Conservation (phyloP, 768 basidiomycete genomes). For the Tricholoma terreum region DNA sequence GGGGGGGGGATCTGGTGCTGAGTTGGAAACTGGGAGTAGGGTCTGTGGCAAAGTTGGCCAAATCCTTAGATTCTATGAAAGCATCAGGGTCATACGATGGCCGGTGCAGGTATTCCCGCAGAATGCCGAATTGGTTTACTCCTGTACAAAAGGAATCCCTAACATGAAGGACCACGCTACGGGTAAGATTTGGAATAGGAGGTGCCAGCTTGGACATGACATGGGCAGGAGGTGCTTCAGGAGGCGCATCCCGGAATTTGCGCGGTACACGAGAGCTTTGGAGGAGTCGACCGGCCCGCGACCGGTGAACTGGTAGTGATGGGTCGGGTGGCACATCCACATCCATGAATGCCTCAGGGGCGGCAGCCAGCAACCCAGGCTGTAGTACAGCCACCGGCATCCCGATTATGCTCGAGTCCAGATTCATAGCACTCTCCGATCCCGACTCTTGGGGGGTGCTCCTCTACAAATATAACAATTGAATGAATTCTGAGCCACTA, state of each 20-base stretch:
- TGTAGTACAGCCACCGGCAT: no score
- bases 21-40: not conserved
- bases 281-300: no score
- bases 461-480: no score
- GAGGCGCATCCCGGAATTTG: not conserved
- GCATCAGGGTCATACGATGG: slow-evolving; percentile 19
- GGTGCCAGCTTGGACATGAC: no score
- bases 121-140: slow-evolving; percentile 1
- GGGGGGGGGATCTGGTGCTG: not conserved
- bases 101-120: slow-evolving; percentile 13
- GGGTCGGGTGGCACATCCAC: no score
- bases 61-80: slow-evolving; percentile 13
- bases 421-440: no score
- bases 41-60: slow-evolving; percentile 7
- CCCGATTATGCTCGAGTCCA: no score
- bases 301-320: no score
- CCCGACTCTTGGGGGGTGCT: no score
- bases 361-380: no score
- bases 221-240: not conserved
- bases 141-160: slow-evolving; percentile 10
- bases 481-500: no score
- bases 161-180: slow-evolving; percentile 18
- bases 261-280: not conserved
- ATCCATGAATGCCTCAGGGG: no score
- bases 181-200: not conserved